phyloP scores from a whole-genome alignment of 75 land plant genomes.

The Pinus albicaulis region DNA sequence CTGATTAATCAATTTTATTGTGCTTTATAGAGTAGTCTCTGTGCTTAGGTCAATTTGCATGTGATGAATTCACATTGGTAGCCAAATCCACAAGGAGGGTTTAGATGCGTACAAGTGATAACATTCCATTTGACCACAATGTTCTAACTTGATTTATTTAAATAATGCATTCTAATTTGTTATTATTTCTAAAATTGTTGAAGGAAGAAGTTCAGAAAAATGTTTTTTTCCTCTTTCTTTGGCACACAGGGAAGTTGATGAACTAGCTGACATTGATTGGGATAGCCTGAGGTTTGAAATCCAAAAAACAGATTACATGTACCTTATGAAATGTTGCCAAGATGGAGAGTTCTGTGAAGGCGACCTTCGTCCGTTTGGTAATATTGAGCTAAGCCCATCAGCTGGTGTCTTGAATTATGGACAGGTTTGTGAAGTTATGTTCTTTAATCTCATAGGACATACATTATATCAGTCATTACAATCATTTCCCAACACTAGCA shows the following conservation, averaged over 20 bases:
- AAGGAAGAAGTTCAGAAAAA: too few species aligned
- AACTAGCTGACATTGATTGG: constrained; percentile 26
- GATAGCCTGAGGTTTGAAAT: constrained; percentile 24
- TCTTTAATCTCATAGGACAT: background rate
- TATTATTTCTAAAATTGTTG: too few species aligned
- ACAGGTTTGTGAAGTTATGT: constrained; percentile 15
- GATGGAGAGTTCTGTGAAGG: constrained; percentile 22
- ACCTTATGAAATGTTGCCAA: constrained; percentile 17
- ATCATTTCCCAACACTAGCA: background rate
- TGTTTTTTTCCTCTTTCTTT: background rate
- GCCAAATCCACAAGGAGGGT: too few species aligned
- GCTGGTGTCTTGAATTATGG: constrained; percentile 42
- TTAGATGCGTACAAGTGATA: too few species aligned
- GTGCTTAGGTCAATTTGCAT: too few species aligned
- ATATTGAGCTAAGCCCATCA: constrained; percentile 27
- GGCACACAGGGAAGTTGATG: constrained; percentile 16
- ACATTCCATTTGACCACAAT: too few species aligned
- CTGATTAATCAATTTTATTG: too few species aligned
- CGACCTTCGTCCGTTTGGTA: constrained; percentile 23
- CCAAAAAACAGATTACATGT: constrained; percentile 26
- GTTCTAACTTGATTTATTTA: too few species aligned
- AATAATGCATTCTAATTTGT: too few species aligned
- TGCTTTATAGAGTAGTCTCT: too few species aligned
- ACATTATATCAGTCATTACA: too few species aligned
- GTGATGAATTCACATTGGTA: too few species aligned